Evolutionary conservation across 2,329 filamentous ascomycete genomes (phyloP).

Genomic region (Meredithiella fracta): DNA sequence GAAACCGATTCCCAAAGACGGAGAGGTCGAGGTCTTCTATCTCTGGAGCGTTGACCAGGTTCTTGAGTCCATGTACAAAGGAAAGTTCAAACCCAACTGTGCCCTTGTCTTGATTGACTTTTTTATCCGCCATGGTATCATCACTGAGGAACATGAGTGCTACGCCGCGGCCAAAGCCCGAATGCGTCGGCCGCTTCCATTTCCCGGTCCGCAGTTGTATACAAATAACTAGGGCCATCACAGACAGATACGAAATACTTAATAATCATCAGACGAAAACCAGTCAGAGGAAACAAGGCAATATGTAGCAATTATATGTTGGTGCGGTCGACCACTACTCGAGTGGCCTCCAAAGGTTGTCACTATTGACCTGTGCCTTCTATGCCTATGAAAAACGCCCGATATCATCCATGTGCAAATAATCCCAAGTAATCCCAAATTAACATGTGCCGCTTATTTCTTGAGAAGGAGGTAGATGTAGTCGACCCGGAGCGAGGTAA

Average conservation of each 20-base stretch:
- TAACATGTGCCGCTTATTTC: constrained; percentile 33
- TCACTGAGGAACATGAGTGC: constrained; percentile 66
- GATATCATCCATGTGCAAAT: constrained; percentile 9
- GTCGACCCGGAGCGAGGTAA: constrained; percentile 81
- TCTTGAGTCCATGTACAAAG: constrained; percentile 47
- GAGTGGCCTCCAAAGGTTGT: not conserved
- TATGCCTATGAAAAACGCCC: constrained; percentile 14
- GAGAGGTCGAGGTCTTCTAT: constrained; percentile 75
- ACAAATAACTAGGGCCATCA: not conserved
- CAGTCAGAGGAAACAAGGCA: not conserved
- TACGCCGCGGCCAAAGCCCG: constrained; percentile 59
- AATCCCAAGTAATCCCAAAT: constrained; percentile 2
- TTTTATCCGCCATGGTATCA: constrained; percentile 66
- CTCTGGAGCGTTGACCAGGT: constrained; percentile 66
- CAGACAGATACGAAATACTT: constrained; percentile 14
- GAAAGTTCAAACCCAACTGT: constrained; percentile 88
- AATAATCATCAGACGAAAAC: not conserved
- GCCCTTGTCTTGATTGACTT: constrained; percentile 75
- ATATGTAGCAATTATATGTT: constrained; percentile 2
- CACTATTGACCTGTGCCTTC: constrained; percentile 3
- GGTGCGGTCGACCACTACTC: not conserved
- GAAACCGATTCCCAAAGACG: constrained; percentile 61
- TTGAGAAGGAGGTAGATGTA: constrained; percentile 87
- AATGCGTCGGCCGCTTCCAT: constrained; percentile 64
- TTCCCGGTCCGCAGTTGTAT: constrained; percentile 46